phyloP scores from a whole-genome alignment of 345 rosid genomes.

The Euphorbia lathyris region DNA sequence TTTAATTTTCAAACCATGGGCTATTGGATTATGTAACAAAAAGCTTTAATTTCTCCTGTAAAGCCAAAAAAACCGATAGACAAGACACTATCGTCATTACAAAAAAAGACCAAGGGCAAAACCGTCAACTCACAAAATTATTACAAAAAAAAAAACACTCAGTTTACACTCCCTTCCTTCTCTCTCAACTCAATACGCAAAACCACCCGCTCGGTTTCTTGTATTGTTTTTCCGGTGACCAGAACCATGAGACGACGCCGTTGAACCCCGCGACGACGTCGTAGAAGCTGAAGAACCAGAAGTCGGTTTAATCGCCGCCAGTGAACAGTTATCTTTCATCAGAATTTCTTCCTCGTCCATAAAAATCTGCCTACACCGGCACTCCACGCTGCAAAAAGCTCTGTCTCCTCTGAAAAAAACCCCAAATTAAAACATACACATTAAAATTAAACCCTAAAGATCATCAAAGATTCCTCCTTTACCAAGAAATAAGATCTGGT shows the following conservation, averaged over 20 bases:
- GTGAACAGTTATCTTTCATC: conserved; percentile 44
- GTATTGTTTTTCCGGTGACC: conserved; percentile 39
- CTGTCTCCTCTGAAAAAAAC: conserved; percentile 44
- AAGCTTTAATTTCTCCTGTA: background rate
- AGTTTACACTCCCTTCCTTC: background rate
- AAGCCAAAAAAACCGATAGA: conserved; percentile 6
- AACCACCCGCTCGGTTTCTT: conserved; percentile 60
- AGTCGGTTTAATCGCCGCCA: conserved; percentile 35
- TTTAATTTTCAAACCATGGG: background rate
- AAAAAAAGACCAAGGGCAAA: conserved; percentile 31
- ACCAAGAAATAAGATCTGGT: too few species aligned
- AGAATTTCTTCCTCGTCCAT: conserved; percentile 73
- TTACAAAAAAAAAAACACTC: background rate
- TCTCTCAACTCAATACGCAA: conserved; percentile 47
- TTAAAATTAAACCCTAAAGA: too few species aligned
- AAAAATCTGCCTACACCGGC: conserved; percentile 78
- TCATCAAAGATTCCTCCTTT: too few species aligned
- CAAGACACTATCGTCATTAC: conserved; percentile 25
- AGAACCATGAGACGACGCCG: conserved; percentile 24
- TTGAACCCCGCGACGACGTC: conserved; percentile 24
- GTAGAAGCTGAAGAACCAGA: conserved; percentile 20
- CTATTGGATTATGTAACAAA: background rate
- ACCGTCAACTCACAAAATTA: conserved; percentile 12
- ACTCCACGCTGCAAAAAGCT: conserved; percentile 86
- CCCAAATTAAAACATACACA: too few species aligned